Evolutionary conservation across 768 basidiomycete species (phyloP).

Genomic region (Lactarius trivialis): DNA sequence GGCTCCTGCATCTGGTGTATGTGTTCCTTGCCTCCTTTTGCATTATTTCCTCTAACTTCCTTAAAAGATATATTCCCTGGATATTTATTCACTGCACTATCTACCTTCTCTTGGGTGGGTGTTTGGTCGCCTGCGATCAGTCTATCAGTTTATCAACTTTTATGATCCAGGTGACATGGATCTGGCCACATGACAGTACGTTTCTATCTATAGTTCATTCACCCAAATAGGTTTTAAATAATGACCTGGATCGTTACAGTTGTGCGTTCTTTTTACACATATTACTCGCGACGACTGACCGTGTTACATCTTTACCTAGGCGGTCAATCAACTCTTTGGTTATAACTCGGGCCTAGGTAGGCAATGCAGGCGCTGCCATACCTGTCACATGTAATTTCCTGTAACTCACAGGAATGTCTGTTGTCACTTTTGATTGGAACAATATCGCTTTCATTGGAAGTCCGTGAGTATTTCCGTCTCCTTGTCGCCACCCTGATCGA

Average conservation of each 20-base stretch:
- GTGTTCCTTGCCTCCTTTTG: neutral
- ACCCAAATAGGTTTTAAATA: neutral
- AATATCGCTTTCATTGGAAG: conserved; percentile 29
- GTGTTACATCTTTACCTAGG: conserved; percentile 15
- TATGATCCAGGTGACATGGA: conserved; percentile 22
- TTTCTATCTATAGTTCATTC: neutral
- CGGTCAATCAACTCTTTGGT: conserved; percentile 51
- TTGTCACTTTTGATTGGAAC: conserved; percentile 80
- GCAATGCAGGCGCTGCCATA: neutral
- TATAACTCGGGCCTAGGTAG: conserved; percentile 27
- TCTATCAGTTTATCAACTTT: neutral
- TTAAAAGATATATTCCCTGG: conserved; percentile 22
- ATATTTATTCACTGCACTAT: conserved; percentile 24
- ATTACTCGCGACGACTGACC: neutral
- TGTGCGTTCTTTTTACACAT: conserved; percentile 18
- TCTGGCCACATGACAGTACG: conserved; percentile 22
- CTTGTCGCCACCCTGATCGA: neutral
- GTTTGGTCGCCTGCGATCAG: neutral
- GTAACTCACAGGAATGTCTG: conserved; percentile 43
- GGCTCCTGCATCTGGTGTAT: conserved; percentile 45
- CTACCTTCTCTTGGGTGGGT: conserved; percentile 24
- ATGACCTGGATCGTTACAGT: conserved; percentile 6
- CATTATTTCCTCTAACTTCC: conserved; percentile 22
- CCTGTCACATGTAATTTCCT: neutral
- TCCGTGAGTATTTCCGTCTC: conserved; percentile 14